phyloP scores from a whole-genome alignment of 208 protist genomes.

The Acanthamoeba comandoni region DNA sequence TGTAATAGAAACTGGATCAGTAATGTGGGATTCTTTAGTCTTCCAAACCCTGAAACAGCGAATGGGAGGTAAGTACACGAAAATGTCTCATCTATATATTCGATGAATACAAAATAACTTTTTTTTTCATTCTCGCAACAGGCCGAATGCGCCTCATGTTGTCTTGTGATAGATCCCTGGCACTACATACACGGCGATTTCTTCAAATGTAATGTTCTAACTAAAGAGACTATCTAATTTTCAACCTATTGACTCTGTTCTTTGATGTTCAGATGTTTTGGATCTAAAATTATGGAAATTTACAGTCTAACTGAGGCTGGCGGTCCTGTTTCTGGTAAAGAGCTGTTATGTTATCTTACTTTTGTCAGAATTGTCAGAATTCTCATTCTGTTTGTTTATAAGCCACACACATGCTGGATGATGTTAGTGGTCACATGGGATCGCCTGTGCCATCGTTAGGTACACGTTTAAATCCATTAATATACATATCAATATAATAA shows the following conservation, averaged over 20 bases:
- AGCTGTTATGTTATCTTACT: neutral
- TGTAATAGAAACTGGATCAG: too few species aligned
- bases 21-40: too few species aligned
- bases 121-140: too few species aligned
- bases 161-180: conserved; percentile 31
- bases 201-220: conserved; percentile 55
- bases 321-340: conserved; percentile 18
- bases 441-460: neutral
- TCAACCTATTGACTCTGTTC: neutral
- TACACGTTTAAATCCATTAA: neutral
- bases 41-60: too few species aligned
- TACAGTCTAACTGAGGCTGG: conserved; percentile 65
- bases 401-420: neutral
- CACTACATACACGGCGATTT: conserved; percentile 32
- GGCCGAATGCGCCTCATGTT: conserved; percentile 40
- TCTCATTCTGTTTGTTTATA: conserved; percentile 10
- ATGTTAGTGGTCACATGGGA: neutral
- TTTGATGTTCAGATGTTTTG: conserved; percentile 32
- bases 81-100: too few species aligned
- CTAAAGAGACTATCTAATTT: neutral
- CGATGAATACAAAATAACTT: too few species aligned
- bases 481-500: neutral
- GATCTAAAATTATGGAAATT: conserved; percentile 39
- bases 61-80: too few species aligned
- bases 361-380: conserved; percentile 12